These are phyloP conservation scores for Claviceps lovelessii DNA, from an alignment of 2,329 filamentous ascomycete genomes.

Conservation along the genomic window DNA sequence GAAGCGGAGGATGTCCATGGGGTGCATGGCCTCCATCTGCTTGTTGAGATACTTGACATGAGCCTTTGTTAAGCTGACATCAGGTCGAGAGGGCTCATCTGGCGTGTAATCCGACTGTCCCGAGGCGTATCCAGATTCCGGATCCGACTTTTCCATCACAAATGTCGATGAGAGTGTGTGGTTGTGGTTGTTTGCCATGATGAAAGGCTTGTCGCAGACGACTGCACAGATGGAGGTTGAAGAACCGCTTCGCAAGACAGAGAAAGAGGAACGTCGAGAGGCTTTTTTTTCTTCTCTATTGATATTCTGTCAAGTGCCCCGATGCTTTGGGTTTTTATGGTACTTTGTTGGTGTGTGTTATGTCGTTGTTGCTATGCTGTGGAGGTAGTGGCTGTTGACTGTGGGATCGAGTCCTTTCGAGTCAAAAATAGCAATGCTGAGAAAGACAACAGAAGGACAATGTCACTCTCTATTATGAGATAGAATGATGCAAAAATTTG, in stretches of 20 bases:
- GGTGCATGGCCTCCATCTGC: constrained; percentile 75
- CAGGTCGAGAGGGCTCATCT: constrained; percentile 39
- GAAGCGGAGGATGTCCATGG: constrained; percentile 85
- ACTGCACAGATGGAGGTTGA: background rate
- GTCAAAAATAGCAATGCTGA: background rate
- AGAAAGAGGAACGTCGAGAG: background rate
- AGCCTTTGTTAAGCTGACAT: constrained; percentile 71
- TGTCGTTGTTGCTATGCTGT: background rate
- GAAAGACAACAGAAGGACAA: background rate
- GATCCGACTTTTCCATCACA: constrained; percentile 29
- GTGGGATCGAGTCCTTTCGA: background rate
- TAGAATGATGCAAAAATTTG: background rate
- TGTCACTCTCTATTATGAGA: background rate
- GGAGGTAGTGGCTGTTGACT: background rate
- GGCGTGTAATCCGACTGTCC: constrained; percentile 26
- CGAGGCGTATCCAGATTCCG: constrained; percentile 79
- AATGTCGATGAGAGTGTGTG: constrained; percentile 26
- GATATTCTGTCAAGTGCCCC: background rate
- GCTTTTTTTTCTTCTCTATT: background rate
- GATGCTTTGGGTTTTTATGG: background rate
- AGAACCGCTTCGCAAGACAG: background rate
- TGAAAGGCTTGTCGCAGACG: background rate
- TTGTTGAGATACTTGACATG: constrained; percentile 85
- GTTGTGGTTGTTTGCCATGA: constrained; percentile 23
- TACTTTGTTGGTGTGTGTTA: background rate